Evolutionary conservation across 1,139 yeast genomes (phyloP).

Genomic region (Pichia sp.): DNA sequence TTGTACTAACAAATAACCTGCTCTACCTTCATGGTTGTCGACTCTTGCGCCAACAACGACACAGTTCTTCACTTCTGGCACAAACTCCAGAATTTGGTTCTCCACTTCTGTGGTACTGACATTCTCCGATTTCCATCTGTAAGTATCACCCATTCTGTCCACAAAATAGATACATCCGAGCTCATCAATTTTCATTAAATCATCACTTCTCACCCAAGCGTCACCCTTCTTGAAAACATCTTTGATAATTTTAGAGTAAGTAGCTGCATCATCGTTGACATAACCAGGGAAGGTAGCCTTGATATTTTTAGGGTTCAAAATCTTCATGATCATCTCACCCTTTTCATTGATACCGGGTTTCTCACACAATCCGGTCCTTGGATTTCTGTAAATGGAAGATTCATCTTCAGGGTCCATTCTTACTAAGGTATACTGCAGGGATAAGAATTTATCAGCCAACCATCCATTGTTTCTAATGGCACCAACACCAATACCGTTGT

Average conservation of each 20-base stretch:
- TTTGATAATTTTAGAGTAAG: constrained; percentile 62
- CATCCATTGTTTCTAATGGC: constrained; percentile 84
- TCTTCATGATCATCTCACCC: constrained; percentile 80
- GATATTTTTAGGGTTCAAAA: constrained; percentile 54
- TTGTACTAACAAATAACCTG: constrained; percentile 82
- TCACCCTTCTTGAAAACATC: constrained; percentile 82
- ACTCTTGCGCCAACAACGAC: constrained; percentile 89
- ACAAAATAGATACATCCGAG: constrained; percentile 75
- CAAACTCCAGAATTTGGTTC: constrained; percentile 40
- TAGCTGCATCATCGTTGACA: constrained; percentile 71
- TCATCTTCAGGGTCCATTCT: constrained; percentile 82
- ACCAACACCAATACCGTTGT: constrained; percentile 71
- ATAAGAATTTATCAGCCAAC: constrained; percentile 46
- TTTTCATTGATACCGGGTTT: constrained; percentile 53
- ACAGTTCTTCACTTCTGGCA: constrained; percentile 53
- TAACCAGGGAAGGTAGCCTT: constrained; percentile 87
- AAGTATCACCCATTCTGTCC: constrained; percentile 93
- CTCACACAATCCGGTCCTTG: constrained; percentile 51
- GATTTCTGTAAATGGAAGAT: constrained; percentile 61
- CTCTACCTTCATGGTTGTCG: constrained; percentile 90
- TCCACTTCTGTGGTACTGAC: constrained; percentile 94
- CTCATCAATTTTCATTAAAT: constrained; percentile 62
- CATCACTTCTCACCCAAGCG: constrained; percentile 90
- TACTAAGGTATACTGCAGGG: constrained; percentile 53
- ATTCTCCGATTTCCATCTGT: constrained; percentile 96